These are phyloP conservation scores for Boletus smithii DNA, from an alignment of 1,284 basidiomycete species.

Conservation along the genomic window DNA sequence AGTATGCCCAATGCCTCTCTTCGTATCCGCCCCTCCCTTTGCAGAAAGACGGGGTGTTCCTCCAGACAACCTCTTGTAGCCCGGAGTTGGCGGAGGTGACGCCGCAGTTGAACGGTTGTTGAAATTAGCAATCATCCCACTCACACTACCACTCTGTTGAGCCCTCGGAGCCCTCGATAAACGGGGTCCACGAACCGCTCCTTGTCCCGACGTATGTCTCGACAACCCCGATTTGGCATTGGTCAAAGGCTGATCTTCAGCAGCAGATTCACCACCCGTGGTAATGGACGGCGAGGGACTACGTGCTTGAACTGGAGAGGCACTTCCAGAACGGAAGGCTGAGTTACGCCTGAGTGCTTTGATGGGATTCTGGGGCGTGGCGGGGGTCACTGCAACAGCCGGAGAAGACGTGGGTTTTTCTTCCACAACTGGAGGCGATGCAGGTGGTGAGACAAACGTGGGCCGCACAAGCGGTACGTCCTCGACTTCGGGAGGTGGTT, in stretches of 20 bases:
- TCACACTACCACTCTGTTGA: conserved; percentile 45
- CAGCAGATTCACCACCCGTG: conserved; percentile 31
- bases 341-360: conserved; percentile 32
- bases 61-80: conserved; percentile 44
- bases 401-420: conserved; percentile 30
- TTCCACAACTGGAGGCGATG: conserved; percentile 34
- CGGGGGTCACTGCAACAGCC: conserved; percentile 43
- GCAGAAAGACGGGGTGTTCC: conserved; percentile 34
- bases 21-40: conserved; percentile 28
- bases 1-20: conserved; percentile 41
- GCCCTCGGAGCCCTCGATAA: conserved; percentile 44
- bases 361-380: conserved; percentile 44
- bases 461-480: conserved; percentile 32
- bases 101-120: conserved; percentile 45
- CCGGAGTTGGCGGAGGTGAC: conserved; percentile 40
- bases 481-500: conserved; percentile 39
- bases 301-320: conserved; percentile 36
- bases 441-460: conserved; percentile 28
- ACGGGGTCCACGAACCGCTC: conserved; percentile 52
- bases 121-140: conserved; percentile 52
- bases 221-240: conserved; percentile 34
- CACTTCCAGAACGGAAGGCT: conserved; percentile 30
- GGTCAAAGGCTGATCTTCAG: conserved; percentile 36
- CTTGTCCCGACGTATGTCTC: conserved; percentile 45
- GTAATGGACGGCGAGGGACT: conserved; percentile 43